Base-by-base conservation (phyloP, 306 rosid genomes). In the Vicia villosa region DNA sequence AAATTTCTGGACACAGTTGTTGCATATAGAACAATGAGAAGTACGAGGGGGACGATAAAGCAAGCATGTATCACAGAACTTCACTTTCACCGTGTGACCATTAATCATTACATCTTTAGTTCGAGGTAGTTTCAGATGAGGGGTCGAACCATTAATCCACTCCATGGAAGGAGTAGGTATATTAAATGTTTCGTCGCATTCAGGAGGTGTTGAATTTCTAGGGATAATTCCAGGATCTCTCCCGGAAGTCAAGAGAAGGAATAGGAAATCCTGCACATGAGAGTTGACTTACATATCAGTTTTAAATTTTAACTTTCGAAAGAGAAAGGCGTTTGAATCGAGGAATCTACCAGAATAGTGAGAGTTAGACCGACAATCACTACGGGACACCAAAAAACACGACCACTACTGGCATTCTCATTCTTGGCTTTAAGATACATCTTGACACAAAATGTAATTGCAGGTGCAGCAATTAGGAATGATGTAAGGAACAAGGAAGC, bases 11-110 rank as follows among this genome's bases (percentile, higher is more conserved):
- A 94, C 91, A 61, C 98, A 94, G 75, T 94, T 94, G 92, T 94
- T 91, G 91, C 98, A 94, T 74, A 94, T 81, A 72, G 98, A 94
- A 76, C 98, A 94, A 80, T 94, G 98, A 78, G 98, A 94, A 73
- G 94, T 87, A 15, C 98, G 97, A 54, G 97, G 97, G 16, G 92
- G 96, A 46, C 97, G 96, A 88, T 90, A 94, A 40, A 90, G 93
- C 83, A 90, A 77, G 84, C 98, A 94, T 10, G 98, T 90, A 46
- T 94, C 98, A 28, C 98, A 94, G 81, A 88, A 94, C 85, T 94
- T 94, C 72, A 94, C 96, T 86, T 87, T 90, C 70, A 94, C 84
- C 2, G 77, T 30, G 45, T 94, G 87, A 64, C 97, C 98, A 82
- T 90, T 90, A 54, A 94, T 78, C 14, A 63, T 28, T 22, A 94